Percentiles rank a stretch among this genome's conserved stretches.
Evolutionary conservation across 2,329 filamentous ascomycete species (phyloP).

Genomic region (Penicillium sp.): DNA sequence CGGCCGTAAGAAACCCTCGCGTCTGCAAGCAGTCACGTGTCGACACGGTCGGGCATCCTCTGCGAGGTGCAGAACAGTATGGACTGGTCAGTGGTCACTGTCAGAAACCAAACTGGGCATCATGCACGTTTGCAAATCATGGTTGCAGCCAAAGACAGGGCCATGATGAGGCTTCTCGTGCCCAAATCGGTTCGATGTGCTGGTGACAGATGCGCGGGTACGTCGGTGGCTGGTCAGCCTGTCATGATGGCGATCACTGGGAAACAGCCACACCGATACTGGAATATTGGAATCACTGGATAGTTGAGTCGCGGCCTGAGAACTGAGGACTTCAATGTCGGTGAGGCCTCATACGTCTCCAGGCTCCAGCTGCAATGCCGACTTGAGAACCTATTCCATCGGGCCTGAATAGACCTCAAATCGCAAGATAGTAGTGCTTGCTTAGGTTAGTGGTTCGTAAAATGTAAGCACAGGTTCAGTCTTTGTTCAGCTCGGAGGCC

Average conservation of each 20-base stretch:
- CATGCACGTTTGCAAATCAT: conserved; percentile 1
- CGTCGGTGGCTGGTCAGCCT: conserved; percentile 1
- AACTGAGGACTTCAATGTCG: conserved; percentile 1
- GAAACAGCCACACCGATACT: background rate
- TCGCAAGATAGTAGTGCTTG: background rate
- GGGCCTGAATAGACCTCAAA: background rate
- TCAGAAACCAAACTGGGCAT: background rate
- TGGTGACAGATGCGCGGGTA: background rate
- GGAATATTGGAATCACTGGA: background rate
- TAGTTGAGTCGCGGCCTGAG: background rate
- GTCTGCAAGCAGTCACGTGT: background rate
- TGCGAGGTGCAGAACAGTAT: background rate
- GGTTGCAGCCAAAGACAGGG: background rate
- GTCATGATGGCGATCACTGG: background rate
- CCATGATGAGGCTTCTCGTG: background rate
- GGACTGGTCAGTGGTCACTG: background rate
- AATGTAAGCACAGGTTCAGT: background rate
- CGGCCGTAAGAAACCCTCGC: background rate
- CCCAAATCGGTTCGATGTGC: background rate
- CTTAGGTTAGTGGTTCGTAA: background rate
- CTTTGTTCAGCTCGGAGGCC: background rate
- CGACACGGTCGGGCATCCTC: background rate
- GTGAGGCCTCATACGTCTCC: background rate
- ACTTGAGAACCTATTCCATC: background rate
- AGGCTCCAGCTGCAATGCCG: background rate